Base-by-base conservation (phyloP, 371 early-diverging fungal genomes). In the Smittium culicis region DNA sequence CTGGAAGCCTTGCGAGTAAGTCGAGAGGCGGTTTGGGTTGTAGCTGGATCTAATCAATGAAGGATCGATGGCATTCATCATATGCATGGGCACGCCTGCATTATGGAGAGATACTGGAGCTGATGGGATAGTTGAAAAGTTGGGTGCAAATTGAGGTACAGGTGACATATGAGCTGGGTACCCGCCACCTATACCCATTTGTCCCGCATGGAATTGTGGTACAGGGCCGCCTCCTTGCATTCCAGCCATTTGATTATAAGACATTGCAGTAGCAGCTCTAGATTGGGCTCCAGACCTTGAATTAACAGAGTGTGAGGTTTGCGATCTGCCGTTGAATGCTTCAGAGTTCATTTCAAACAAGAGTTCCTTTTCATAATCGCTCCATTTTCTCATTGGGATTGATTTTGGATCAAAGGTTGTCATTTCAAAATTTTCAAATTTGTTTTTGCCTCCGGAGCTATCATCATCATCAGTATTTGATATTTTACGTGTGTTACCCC, bases 401-500 rank as follows among this genome's bases (percentile, higher is more conserved):
- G 83, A 83, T 66, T 84, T 81, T 24, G 92, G 88, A 75, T 94
- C 93, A 74, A 92, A 94, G 73, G 82, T 79, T 66, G 85, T 85
- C 58, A 86, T 86, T 31, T 88, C 88, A 28, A 69, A 70, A 14
- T 66, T 61, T 31, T 69, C 70, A 59, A 71, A 63, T 58, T 82
- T 73, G n/a, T 35, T 35, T 79, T 89, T 88, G 70, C 87, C 84
- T 31, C 77, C 78, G 17, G 70, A 69, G 56, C 89, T 75, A 25
- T 73, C 78, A 61, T 75, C 68, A n/a, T n/a, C n/a, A n/a, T n/a
- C n/a, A 70, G 91, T 85, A 35, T 92, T 91, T 11, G 20, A 5
- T 14, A 78, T 73, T 3, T 76, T 58, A 35, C 98, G 89, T 20
- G 98, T 98, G 74, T 94, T 93, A 75, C 98, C 98, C 96, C 98